A percentile compares a stretch with the other conserved stretches of the same genome.
Evolutionary conservation across 2,329 filamentous ascomycete species (phyloP).

Genomic region (Pseudogymnoascus sp.): DNA sequence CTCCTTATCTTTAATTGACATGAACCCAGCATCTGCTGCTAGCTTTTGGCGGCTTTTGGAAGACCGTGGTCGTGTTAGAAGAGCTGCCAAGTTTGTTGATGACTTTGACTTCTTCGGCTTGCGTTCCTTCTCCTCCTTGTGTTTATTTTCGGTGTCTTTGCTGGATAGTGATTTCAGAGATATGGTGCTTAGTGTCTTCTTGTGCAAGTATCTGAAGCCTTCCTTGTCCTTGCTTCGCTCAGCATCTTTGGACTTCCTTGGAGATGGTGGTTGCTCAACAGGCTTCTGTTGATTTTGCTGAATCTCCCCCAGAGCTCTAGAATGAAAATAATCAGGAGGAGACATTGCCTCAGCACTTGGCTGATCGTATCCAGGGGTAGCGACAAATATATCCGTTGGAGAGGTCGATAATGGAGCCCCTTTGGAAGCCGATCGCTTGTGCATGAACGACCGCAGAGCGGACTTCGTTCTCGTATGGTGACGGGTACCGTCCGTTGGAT

Average conservation of each 20-base stretch:
- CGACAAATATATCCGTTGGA: slow-evolving; percentile 18
- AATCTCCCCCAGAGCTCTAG: slow-evolving; percentile 48
- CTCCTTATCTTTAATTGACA: slow-evolving; percentile 65
- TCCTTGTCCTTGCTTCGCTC: slow-evolving; percentile 28
- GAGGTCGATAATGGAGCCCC: slow-evolving; percentile 21
- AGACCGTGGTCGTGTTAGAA: slow-evolving; percentile 70
- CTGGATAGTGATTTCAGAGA: slow-evolving; percentile 38
- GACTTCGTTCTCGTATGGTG: slow-evolving; percentile 28
- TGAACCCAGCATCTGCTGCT: slow-evolving; percentile 43
- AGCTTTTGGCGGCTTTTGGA: slow-evolving; percentile 56
- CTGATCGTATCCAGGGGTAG: slow-evolving; percentile 19
- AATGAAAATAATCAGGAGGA: slow-evolving; percentile 31
- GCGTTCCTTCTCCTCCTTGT: slow-evolving; percentile 39
- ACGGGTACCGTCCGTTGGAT: neutral
- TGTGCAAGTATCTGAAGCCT: slow-evolving; percentile 35
- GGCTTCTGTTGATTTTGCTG: slow-evolving; percentile 45
- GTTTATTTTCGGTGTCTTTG: slow-evolving; percentile 33
- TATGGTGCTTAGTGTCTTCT: slow-evolving; percentile 38
- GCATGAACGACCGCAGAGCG: slow-evolving; percentile 29
- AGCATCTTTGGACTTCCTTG: slow-evolving; percentile 34
- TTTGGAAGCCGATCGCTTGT: slow-evolving; percentile 27
- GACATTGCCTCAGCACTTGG: slow-evolving; percentile 28
- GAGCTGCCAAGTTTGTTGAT: slow-evolving; percentile 68
- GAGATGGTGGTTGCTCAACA: slow-evolving; percentile 31
- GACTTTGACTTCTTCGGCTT: slow-evolving; percentile 78